phyloP scores from a whole-genome alignment of 2,329 filamentous ascomycete species.

The Colletotrichum noveboracense region DNA sequence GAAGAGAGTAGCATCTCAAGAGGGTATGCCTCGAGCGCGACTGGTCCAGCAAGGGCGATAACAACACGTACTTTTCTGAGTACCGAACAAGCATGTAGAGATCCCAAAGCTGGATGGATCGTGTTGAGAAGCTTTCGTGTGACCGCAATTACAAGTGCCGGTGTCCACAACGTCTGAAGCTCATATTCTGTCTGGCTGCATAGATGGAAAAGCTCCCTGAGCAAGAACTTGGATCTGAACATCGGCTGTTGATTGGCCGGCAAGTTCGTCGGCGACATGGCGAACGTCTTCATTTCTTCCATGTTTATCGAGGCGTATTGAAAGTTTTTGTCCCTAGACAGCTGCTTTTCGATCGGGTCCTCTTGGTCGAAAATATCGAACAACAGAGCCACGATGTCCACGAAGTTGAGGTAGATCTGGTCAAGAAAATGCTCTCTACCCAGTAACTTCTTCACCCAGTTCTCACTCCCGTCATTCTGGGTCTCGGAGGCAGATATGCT shows the following conservation, averaged over 20 bases:
- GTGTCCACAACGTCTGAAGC: constrained; percentile 72
- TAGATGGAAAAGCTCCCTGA: constrained; percentile 78
- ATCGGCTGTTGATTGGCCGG: constrained; percentile 85
- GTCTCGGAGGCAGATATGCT: constrained; percentile 52
- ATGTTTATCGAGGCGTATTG: constrained; percentile 68
- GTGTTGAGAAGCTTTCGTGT: constrained; percentile 80
- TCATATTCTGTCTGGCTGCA: constrained; percentile 75
- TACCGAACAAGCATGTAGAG: constrained; percentile 84
- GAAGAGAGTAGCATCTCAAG: constrained; percentile 89
- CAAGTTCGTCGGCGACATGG: constrained; percentile 68
- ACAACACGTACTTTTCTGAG: constrained; percentile 86
- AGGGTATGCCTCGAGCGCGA: constrained; percentile 80
- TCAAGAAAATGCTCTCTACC: constrained; percentile 69
- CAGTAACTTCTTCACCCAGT: constrained; percentile 70
- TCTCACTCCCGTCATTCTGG: constrained; percentile 65
- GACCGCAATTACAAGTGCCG: constrained; percentile 75
- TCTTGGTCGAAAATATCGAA: constrained; percentile 82
- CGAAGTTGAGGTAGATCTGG: constrained; percentile 72
- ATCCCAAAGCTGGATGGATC: constrained; percentile 82
- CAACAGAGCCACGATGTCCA: constrained; percentile 77
- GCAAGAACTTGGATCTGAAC: constrained; percentile 80
- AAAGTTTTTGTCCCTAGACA: constrained; percentile 64
- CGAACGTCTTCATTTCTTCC: constrained; percentile 70
- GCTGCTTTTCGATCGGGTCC: constrained; percentile 71
- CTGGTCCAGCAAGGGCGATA: constrained; percentile 75